These are phyloP conservation scores for Ganoderma lucidum DNA, from an alignment of 1,284 basidiomycete species.

Conservation along the genomic window DNA sequence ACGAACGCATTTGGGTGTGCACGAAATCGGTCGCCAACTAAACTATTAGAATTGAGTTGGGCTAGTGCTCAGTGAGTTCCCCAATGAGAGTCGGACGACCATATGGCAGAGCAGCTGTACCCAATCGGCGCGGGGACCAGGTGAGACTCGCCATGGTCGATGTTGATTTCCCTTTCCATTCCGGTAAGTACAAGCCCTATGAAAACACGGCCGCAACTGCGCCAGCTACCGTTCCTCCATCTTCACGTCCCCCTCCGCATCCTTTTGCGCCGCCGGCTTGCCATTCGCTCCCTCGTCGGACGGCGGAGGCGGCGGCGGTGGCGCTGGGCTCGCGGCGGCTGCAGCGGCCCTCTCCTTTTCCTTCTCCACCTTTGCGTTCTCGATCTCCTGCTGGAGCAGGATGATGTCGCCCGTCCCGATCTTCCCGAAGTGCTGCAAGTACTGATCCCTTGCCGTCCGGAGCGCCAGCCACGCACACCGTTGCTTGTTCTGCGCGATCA, in stretches of 20 bases:
- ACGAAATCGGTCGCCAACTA: too few species aligned
- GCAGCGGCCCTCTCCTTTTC: slow-evolving; percentile 36
- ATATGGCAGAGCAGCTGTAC: too few species aligned
- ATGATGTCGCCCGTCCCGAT: slow-evolving; percentile 81
- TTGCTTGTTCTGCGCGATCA: slow-evolving; percentile 48
- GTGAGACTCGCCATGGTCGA: background rate
- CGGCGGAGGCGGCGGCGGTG: slow-evolving; percentile 1
- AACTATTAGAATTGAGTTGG: too few species aligned
- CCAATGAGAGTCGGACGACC: too few species aligned
- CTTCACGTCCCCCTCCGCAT: slow-evolving; percentile 59
- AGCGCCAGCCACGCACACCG: slow-evolving; percentile 40
- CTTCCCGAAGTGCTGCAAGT: slow-evolving; percentile 77
- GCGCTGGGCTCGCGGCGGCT: slow-evolving; percentile 24
- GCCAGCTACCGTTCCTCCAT: slow-evolving; percentile 51
- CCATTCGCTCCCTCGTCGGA: slow-evolving; percentile 15
- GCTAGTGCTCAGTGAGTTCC: too few species aligned
- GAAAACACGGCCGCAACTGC: background rate
- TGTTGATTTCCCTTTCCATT: background rate
- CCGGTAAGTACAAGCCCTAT: background rate
- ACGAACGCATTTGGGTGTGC: too few species aligned
- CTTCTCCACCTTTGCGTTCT: slow-evolving; percentile 58
- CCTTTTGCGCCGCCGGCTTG: slow-evolving; percentile 30
- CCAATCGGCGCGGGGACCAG: too few species aligned
- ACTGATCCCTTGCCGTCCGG: slow-evolving; percentile 72
- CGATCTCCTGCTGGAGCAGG: slow-evolving; percentile 71